Conservation (phyloP, 495 filamentous ascomycete species). For the Penicillium herquei region DNA sequence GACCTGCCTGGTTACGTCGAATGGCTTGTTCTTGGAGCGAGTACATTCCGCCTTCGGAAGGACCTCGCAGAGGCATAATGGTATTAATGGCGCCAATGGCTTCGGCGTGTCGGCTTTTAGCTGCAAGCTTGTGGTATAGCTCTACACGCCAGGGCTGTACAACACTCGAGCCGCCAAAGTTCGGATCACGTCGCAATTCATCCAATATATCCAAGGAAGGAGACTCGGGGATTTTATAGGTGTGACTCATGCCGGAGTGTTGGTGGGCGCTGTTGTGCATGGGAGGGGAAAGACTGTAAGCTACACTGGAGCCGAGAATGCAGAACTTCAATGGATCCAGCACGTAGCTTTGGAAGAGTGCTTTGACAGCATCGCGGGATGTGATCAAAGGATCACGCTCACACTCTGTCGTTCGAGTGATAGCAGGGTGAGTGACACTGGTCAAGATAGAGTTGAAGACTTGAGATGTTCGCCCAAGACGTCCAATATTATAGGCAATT, state of each 20-base stretch:
- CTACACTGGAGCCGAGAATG: constrained; percentile 69
- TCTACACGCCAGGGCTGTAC: constrained; percentile 75
- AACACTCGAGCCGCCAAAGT: constrained; percentile 73
- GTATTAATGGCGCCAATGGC: constrained; percentile 84
- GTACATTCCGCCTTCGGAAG: constrained; percentile 60
- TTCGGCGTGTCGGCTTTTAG: constrained; percentile 71
- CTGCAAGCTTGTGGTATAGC: constrained; percentile 63
- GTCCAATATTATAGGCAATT: constrained; percentile 72
- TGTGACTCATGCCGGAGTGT: constrained; percentile 70
- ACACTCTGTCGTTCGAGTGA: constrained; percentile 35
- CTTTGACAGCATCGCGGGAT: constrained; percentile 55
- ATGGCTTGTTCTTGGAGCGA: constrained; percentile 62
- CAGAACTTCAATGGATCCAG: constrained; percentile 72
- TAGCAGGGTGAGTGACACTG: constrained; percentile 65
- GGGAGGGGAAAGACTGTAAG: constrained; percentile 72
- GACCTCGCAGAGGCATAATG: constrained; percentile 68
- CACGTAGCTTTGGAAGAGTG: constrained; percentile 54
- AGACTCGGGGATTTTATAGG: constrained; percentile 63
- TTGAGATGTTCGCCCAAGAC: constrained; percentile 63
- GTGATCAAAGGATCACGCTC: constrained; percentile 48
- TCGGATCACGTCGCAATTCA: constrained; percentile 57
- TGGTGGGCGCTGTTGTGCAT: constrained; percentile 79
- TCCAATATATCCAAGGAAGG: constrained; percentile 63
- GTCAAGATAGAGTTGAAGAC: constrained; percentile 68
- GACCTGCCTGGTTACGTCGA: constrained; percentile 63